Conservation (phyloP, 1,139 yeast species). For the Oligophagozyma castellii region DNA sequence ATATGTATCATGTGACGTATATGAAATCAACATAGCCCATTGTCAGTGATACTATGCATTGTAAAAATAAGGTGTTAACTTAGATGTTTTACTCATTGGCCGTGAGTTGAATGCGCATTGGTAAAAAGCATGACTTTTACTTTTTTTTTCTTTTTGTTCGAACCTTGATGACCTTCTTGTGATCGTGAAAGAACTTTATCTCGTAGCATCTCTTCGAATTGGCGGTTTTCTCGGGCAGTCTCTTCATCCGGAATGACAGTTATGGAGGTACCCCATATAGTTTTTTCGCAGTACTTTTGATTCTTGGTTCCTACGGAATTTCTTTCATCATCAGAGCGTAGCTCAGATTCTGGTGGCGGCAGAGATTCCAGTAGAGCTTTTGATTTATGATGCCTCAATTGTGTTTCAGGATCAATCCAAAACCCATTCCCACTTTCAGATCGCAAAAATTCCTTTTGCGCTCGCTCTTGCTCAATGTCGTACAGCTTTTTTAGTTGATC, state of each 20-base stretch:
- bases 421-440: slow-evolving; percentile 34
- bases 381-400: too few relatives aligned
- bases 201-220: slow-evolving; percentile 20
- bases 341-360: slow-evolving; percentile 5
- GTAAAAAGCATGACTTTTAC: slow-evolving; percentile 20
- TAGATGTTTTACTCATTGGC: too few relatives aligned
- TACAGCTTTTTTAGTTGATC: slow-evolving; percentile 52
- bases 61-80: too few relatives aligned
- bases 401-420: neutral
- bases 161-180: slow-evolving; percentile 2
- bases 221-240: slow-evolving; percentile 16
- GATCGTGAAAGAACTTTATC: slow-evolving; percentile 8
- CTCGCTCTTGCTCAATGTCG: slow-evolving; percentile 45
- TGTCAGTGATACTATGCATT: too few relatives aligned
- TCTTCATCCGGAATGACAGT: slow-evolving; percentile 25
- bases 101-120: slow-evolving; percentile 9
- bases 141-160: slow-evolving; percentile 13
- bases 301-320: slow-evolving; percentile 2
- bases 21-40: too few relatives aligned
- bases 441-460: slow-evolving; percentile 42
- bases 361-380: slow-evolving; percentile 7
- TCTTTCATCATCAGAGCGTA: slow-evolving; percentile 1
- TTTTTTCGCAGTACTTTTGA: slow-evolving; percentile 24
- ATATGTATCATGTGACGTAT: too few relatives aligned
- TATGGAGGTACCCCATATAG: slow-evolving; percentile 53